Conservation (phyloP, 371 early-diverging fungal species). For the Entomophthora muscae region DNA sequence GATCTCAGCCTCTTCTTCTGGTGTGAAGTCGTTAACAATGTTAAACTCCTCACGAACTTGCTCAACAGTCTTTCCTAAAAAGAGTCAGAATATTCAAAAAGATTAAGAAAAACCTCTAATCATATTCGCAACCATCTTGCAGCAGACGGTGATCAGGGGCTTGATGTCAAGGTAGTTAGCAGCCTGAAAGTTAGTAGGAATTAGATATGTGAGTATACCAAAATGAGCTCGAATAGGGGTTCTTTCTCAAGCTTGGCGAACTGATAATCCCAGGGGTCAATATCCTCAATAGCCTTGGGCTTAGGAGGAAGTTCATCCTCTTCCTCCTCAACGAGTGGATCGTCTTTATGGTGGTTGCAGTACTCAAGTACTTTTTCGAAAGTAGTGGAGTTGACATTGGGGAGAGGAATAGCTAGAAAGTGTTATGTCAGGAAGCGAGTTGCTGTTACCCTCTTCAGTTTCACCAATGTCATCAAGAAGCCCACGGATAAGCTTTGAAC, state of each 20-base stretch:
- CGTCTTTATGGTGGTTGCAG: constrained; percentile 58
- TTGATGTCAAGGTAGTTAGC: constrained; percentile 95
- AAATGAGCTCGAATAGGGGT: constrained; percentile 51
- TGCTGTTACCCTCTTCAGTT: constrained; percentile 16
- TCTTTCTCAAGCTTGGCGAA: constrained; percentile 65
- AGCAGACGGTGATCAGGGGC: constrained; percentile 56
- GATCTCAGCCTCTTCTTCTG: constrained; percentile 88
- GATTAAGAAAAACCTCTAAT: constrained; percentile 41
- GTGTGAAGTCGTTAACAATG: constrained; percentile 87
- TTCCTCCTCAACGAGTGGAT: constrained; percentile 30
- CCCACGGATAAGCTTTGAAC: constrained; percentile 81
- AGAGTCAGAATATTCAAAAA: background rate
- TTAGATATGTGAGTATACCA: constrained; percentile 16
- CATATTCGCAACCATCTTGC: constrained; percentile 97
- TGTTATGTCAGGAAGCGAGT: background rate
- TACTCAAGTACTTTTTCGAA: constrained; percentile 60
- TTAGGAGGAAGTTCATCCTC: constrained; percentile 26
- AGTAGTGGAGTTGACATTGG: constrained; percentile 49
- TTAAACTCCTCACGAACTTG: constrained; percentile 89
- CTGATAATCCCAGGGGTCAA: constrained; percentile 66
- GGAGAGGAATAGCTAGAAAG: constrained; percentile 47
- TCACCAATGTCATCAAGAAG: constrained; percentile 79
- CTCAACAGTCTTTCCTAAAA: constrained; percentile 57
- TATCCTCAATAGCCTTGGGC: constrained; percentile 41
- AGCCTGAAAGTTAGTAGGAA: constrained; percentile 26